A percentile compares a stretch with the other conserved stretches of the same genome.
Evolutionary conservation across 2,329 filamentous ascomycete species (phyloP).

Genomic region (Colletotrichum trifolii): DNA sequence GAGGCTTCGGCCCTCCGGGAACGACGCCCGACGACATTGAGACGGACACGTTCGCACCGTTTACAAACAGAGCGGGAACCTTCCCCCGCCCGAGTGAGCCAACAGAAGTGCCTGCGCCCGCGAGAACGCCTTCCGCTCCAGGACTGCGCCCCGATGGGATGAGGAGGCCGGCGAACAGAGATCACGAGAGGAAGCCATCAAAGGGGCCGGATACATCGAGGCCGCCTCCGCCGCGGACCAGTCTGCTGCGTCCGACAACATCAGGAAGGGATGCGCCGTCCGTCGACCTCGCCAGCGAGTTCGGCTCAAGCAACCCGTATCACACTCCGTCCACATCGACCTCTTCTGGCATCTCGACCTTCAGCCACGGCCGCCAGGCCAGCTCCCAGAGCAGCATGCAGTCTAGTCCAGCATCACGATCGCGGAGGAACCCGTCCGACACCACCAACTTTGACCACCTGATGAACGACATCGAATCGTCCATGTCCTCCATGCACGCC

Average conservation of each 20-base stretch:
- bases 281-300: constrained; percentile 69
- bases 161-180: constrained; percentile 42
- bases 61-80: constrained; percentile 62
- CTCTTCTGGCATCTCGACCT: constrained; percentile 72
- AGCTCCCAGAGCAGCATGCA: constrained; percentile 71
- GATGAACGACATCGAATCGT: constrained; percentile 66
- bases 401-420: constrained; percentile 63
- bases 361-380: constrained; percentile 66
- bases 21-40: constrained; percentile 51
- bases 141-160: constrained; percentile 53
- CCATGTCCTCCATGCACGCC: constrained; percentile 55
- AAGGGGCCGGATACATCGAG: constrained; percentile 62
- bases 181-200: constrained; percentile 51
- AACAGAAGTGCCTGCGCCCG: constrained; percentile 51
- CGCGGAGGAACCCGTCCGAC: constrained; percentile 52
- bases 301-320: constrained; percentile 71
- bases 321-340: constrained; percentile 73
- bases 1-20: constrained; percentile 64
- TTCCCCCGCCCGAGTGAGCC: constrained; percentile 58
- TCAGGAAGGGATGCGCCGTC: constrained; percentile 54
- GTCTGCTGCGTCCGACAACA: constrained; percentile 55
- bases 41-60: constrained; percentile 42
- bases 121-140: constrained; percentile 61
- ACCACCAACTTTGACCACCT: constrained; percentile 61
- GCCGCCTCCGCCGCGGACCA: constrained; percentile 64